Base-by-base conservation (phyloP, 306 rosid genomes). In the Rosa chinensis region DNA sequence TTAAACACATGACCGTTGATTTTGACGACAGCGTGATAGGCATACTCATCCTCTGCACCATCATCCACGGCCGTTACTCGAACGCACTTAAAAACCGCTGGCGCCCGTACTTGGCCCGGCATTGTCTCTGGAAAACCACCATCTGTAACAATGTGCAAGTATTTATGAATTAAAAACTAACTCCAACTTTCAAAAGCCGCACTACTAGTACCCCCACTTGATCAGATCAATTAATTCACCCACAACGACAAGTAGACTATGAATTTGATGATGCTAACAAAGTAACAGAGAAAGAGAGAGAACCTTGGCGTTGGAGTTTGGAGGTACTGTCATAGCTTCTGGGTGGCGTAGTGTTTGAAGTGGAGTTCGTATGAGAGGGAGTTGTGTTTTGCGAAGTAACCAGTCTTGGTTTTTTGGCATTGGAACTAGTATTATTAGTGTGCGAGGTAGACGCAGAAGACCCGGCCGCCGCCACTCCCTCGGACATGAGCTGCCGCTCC, bases 291-390 rank as follows among this genome's bases (percentile, higher is more conserved):
- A 39, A 20, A 45, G 49, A 68, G 44, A 63, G 20, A 37, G 32
- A 2, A 45, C 59, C 59, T 18, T 53, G 59, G 23, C 18, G 59
- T 92, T 91, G 99, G 49, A 91, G 99, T 67, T 97, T 92, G 21
- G 99, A 95, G 78, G 92, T 86, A 5, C 97, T 95, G 75, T 95
- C 99, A 56, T 89, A 90, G 89, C 99, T 92, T 50, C 97, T 63
- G n/a, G 99, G 97, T 37, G 98, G 98, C 18, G 99, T 94, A 6
- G 97, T 92, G 44, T 94, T 94, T 0, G 99, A 95, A 76, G 97
- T 92, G 3, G 99, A 95, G 21, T 62, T 62, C 3, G 97, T 94
- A 5, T 86, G 97, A 23, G 99, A 95, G 5, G 93, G 84, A 0
- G 97, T 89, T 0, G 93, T 83, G 13, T 94, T 92, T 77, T 91